Percentiles rank a stretch among this genome's conserved stretches.
phyloP scores from a whole-genome alignment of 2,329 filamentous ascomycete genomes.

The Diplodia corticola region DNA sequence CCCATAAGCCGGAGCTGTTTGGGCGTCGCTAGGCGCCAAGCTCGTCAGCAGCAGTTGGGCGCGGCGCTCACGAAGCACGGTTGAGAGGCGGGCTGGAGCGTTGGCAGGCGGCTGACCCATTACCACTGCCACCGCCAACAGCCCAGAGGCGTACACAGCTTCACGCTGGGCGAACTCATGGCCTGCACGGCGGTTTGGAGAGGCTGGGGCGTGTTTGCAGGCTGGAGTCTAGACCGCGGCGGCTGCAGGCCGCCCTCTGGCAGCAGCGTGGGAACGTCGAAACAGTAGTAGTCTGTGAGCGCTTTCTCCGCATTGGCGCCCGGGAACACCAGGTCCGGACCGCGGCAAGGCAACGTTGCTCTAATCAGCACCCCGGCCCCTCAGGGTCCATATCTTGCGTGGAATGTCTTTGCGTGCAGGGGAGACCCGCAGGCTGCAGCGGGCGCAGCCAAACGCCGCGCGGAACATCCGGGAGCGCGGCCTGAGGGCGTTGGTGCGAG shows the following conservation, averaged over 20 bases:
- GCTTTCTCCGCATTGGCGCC: not conserved
- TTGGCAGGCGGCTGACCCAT: conserved; percentile 1
- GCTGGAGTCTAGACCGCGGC: conserved; percentile 2
- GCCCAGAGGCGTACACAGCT: not conserved
- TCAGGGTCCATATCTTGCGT: not conserved
- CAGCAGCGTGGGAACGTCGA: conserved; percentile 3
- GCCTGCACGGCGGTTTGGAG: not conserved
- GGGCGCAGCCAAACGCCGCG: not conserved
- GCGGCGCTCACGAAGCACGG: not conserved
- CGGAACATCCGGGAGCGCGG: conserved; percentile 11
- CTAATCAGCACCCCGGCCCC: not conserved
- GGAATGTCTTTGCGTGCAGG: not conserved
- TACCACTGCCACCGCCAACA: conserved; percentile 15
- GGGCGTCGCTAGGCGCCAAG: conserved; percentile 2
- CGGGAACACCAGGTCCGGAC: conserved; percentile 8
- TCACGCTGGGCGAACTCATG: not conserved
- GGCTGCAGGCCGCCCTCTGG: conserved; percentile 17
- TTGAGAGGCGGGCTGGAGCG: conserved; percentile 9
- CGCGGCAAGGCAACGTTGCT: conserved; percentile 3
- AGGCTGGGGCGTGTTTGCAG: conserved; percentile 2
- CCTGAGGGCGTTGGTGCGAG: not conserved
- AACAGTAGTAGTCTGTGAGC: not conserved
- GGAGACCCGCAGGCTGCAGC: not conserved
- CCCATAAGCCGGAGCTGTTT: not conserved
- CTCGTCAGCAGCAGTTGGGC: not conserved